Conservation (phyloP, 257 asterid genomes). For the Nyctanthes arbortristis region DNA sequence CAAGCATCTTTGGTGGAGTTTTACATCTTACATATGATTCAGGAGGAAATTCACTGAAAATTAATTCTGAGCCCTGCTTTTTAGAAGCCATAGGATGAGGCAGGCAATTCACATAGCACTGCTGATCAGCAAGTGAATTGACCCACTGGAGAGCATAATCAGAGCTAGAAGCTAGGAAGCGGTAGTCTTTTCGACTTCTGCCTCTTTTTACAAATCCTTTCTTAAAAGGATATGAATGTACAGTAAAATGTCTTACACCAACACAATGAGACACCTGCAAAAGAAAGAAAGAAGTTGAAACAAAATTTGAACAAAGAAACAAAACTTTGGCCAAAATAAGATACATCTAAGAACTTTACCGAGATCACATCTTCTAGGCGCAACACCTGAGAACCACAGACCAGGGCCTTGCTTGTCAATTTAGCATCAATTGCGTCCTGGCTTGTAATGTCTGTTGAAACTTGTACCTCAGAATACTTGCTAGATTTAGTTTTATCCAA, state of each 20-base stretch:
- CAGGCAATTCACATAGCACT: constrained; percentile 84
- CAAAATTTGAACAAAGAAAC: constrained; percentile 22
- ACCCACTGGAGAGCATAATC: constrained; percentile 96
- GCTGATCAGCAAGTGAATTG: constrained; percentile 92
- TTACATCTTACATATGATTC: constrained; percentile 85
- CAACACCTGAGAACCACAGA: constrained; percentile 77
- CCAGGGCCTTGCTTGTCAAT: constrained; percentile 85
- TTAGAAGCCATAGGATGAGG: constrained; percentile 89
- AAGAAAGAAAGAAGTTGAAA: constrained; percentile 19
- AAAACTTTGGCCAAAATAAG: constrained; percentile 18
- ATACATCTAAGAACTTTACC: constrained; percentile 43
- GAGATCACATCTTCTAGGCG: constrained; percentile 75
- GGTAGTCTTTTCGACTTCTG: constrained; percentile 76
- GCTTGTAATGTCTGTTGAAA: constrained; percentile 48
- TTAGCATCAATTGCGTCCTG: constrained; percentile 72
- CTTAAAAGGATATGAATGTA: constrained; percentile 82
- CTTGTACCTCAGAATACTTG: constrained; percentile 50
- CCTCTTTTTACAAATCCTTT: constrained; percentile 58
- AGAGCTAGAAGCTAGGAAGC: constrained; percentile 73
- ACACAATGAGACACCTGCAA: constrained; percentile 87
- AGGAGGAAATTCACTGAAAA: constrained; percentile 74
- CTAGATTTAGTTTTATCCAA: constrained; percentile 52
- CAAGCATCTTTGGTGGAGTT: constrained; percentile 88
- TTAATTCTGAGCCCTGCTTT: constrained; percentile 62
- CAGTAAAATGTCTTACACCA: constrained; percentile 84